These are phyloP conservation scores for Cryphonectria naterciae DNA, from an alignment of 2,329 filamentous ascomycete genomes.

Conservation along the genomic window DNA sequence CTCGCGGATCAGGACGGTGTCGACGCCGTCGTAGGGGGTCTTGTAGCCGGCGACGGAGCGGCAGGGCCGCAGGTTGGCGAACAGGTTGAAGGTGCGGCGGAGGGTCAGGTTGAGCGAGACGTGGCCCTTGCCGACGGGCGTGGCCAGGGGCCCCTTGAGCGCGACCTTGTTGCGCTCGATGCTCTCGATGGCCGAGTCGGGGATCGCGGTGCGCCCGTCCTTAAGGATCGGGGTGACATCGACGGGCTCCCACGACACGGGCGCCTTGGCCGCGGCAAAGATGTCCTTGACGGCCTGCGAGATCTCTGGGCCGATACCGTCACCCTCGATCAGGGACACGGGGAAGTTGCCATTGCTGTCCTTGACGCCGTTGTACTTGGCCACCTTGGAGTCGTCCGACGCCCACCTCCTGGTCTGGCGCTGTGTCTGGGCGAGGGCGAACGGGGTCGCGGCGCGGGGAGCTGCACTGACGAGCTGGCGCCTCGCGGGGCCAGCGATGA, in stretches of 20 bases:
- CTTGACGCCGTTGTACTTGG: slow-evolving; percentile 92
- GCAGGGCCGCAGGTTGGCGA: slow-evolving; percentile 98
- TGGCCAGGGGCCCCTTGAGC: slow-evolving; percentile 96
- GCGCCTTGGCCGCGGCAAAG: slow-evolving; percentile 89
- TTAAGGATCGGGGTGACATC: slow-evolving; percentile 93
- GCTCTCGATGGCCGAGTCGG: slow-evolving; percentile 88
- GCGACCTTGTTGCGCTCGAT: slow-evolving; percentile 96
- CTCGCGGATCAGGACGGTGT: slow-evolving; percentile 97
- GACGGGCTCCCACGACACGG: slow-evolving; percentile 95
- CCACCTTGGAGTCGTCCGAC: slow-evolving; percentile 71
- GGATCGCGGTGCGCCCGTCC: slow-evolving; percentile 94
- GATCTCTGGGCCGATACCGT: slow-evolving; percentile 98
- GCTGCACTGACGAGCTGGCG: slow-evolving; percentile 77
- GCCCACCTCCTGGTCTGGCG: slow-evolving; percentile 65
- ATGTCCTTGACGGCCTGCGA: slow-evolving; percentile 98
- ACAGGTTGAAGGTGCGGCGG: slow-evolving; percentile 98
- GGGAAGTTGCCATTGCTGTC: slow-evolving; percentile 93
- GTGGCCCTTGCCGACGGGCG: slow-evolving; percentile 97
- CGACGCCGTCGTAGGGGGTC: slow-evolving; percentile 96
- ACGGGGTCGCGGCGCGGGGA: slow-evolving; percentile 49
- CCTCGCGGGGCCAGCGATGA: slow-evolving; percentile 74
- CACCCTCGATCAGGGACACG: slow-evolving; percentile 97
- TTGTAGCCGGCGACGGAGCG: slow-evolving; percentile 96
- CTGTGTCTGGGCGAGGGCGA: slow-evolving; percentile 44
- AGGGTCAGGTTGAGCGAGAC: slow-evolving; percentile 98